These are phyloP conservation scores for Ogataea methanolica DNA, from an alignment of 805 yeast genomes.

Conservation along the genomic window DNA sequence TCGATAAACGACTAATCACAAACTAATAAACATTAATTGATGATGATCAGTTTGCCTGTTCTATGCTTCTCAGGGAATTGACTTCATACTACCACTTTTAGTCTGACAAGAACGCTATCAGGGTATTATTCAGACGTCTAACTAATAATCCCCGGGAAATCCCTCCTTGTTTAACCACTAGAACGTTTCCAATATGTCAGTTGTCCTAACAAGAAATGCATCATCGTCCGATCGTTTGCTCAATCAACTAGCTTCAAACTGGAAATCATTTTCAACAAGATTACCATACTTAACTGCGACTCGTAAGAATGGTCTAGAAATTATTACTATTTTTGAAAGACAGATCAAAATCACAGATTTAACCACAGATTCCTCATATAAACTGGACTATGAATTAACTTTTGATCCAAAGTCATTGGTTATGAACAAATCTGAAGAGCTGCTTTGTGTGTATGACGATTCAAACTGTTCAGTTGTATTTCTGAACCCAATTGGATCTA, in stretches of 20 bases:
- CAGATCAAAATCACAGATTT: slow-evolving; percentile 18
- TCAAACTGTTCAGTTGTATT: slow-evolving; percentile 14
- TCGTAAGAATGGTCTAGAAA: slow-evolving; percentile 22
- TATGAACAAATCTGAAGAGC: slow-evolving; percentile 21
- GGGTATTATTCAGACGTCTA: background rate
- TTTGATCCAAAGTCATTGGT: slow-evolving; percentile 24
- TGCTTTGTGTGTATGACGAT: slow-evolving; percentile 24
- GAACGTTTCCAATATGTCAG: background rate
- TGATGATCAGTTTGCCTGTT: too few relatives aligned
- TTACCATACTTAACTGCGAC: slow-evolving; percentile 21
- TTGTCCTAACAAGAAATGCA: background rate
- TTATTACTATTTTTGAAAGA: slow-evolving; percentile 20
- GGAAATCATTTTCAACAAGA: slow-evolving; percentile 11
- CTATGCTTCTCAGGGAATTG: too few relatives aligned
- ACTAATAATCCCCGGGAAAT: background rate
- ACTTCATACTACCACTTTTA: too few relatives aligned
- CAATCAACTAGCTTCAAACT: slow-evolving; percentile 6
- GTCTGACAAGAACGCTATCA: too few relatives aligned
- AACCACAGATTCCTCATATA: slow-evolving; percentile 3
- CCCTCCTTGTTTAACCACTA: background rate
- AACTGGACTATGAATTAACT: slow-evolving; percentile 10
- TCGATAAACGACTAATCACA: too few relatives aligned
- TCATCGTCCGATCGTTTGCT: background rate
- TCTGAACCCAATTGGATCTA: slow-evolving; percentile 18
- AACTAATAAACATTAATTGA: too few relatives aligned